A percentile compares a stretch with the other conserved stretches of the same genome.
phyloP scores from a whole-genome alignment of 306 rosid genomes.

The Medicago lupulina region DNA sequence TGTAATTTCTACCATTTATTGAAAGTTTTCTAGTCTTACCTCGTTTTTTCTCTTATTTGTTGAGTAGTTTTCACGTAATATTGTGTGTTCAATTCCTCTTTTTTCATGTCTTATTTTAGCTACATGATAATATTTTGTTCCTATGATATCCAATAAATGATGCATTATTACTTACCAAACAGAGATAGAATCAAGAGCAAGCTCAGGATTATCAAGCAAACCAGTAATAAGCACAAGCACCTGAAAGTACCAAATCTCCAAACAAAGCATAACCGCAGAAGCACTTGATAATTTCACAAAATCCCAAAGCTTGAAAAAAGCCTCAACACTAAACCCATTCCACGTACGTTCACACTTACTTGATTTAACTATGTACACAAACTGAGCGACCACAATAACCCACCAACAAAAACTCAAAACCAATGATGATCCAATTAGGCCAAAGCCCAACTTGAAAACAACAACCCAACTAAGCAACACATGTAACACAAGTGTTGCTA shows the following conservation, averaged over 20 bases:
- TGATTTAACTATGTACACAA: background rate
- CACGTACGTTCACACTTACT: background rate
- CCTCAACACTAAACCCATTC: background rate
- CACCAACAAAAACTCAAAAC: constrained; percentile 1
- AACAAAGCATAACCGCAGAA: background rate
- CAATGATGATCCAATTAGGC: background rate
- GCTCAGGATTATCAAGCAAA: background rate
- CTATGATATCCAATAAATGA: too few species aligned
- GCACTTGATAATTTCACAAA: background rate
- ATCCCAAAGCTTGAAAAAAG: background rate
- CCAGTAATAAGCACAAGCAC: background rate
- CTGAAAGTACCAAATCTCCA: background rate
- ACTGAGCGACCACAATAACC: background rate
- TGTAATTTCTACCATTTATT: too few species aligned
- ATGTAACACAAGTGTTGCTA: background rate
- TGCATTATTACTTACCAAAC: background rate
- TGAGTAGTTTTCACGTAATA: too few species aligned
- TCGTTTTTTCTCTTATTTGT: too few species aligned
- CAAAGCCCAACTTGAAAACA: background rate
- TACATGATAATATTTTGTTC: too few species aligned
- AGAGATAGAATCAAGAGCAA: background rate
- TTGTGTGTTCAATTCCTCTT: too few species aligned
- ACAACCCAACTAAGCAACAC: background rate
- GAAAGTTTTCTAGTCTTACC: too few species aligned
- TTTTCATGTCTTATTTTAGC: too few species aligned